Base-by-base conservation (phyloP, 805 yeast genomes). In the Saccharomycopsis selenospora region DNA sequence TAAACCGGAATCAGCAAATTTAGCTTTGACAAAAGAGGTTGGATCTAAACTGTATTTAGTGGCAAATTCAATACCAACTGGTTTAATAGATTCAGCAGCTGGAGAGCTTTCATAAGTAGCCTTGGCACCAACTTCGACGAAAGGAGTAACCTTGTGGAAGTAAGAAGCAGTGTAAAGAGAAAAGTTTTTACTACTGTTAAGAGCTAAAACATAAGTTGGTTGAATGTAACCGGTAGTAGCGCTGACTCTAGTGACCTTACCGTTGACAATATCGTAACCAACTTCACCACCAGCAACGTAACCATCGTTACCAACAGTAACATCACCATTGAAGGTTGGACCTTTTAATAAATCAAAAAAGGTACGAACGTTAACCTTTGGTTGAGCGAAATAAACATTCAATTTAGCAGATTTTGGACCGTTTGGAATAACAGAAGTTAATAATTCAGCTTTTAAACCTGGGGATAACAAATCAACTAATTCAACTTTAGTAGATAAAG, bases 71-170 rank as follows among this genome's bases (percentile, higher is more conserved):
- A 93, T 81, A 64, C 84, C 87, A 61, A 90, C 96, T 64, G 80
- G 82, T 68, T 82, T 76, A 60, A 78, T 72, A 67, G 85, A 77
- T 59, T 89, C 79, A 45, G 84, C 68, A 54, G 65, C 65, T 42
- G 79, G 66, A 69, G 79, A 77, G n/a, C n/a, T n/a, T 75, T 89
- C 96, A 81, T 91, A 87, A 58, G 93, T 82, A 63, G 96, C 96
- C 78, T 86, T 90, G 64, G 97, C 95, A 75, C 97, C 99, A 62
- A 89, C 95, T 79, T 93, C 96, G 61, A 91, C 87, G 61, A 74
- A 70, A 58, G 95, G 86, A 61, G 89, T 79, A 56, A 93, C 95
- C 71, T 79, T 85, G 83, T 93, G 97, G 88, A 81, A 93, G 82
- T 90, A 89, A 60, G 96, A 91, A 61, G 96, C 96, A 55, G 95